Evolutionary conservation across 352 stramenopile genomes (phyloP).

Genomic region (Pythium biforme): DNA sequence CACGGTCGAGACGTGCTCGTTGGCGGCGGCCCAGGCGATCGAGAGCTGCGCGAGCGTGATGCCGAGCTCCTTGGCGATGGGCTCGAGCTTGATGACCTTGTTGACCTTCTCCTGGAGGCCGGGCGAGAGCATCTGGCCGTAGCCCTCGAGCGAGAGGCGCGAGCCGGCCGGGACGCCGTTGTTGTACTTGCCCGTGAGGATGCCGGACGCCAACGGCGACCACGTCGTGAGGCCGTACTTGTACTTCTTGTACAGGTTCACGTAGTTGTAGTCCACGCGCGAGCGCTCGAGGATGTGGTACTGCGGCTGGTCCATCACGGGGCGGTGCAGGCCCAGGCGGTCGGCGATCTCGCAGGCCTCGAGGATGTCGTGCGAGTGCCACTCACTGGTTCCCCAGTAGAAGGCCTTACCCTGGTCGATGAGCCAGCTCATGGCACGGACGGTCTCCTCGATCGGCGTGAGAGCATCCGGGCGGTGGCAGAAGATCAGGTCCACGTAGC

Average conservation of each 20-base stretch:
- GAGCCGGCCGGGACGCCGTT: constrained; percentile 44
- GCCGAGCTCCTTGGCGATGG: constrained; percentile 62
- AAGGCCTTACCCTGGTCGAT: constrained; percentile 20
- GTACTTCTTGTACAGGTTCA: constrained; percentile 69
- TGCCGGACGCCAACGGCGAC: constrained; percentile 43
- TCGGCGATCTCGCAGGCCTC: constrained; percentile 52
- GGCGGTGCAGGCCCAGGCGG: constrained; percentile 32
- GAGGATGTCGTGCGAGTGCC: constrained; percentile 62
- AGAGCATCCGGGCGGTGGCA: constrained; percentile 54
- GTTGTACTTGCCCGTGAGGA: constrained; percentile 67
- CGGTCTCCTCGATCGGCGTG: constrained; percentile 22
- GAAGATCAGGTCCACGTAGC: constrained; percentile 67
- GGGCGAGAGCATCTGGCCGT: constrained; percentile 46
- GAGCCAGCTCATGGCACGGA: constrained; percentile 29
- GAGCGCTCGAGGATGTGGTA: constrained; percentile 68
- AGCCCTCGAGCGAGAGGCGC: constrained; percentile 44
- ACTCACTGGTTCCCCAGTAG: constrained; percentile 63
- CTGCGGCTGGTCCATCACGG: constrained; percentile 53
- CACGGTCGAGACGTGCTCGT: constrained; percentile 51
- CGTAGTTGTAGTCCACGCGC: constrained; percentile 49
- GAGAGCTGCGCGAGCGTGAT: constrained; percentile 56
- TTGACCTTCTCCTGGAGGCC: constrained; percentile 44
- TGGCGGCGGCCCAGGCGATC: constrained; percentile 49
- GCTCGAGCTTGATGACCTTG: constrained; percentile 40
- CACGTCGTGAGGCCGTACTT: constrained; percentile 34